phyloP scores from a whole-genome alignment of 2,329 filamentous ascomycete species.

The Leptographium lundbergii region DNA sequence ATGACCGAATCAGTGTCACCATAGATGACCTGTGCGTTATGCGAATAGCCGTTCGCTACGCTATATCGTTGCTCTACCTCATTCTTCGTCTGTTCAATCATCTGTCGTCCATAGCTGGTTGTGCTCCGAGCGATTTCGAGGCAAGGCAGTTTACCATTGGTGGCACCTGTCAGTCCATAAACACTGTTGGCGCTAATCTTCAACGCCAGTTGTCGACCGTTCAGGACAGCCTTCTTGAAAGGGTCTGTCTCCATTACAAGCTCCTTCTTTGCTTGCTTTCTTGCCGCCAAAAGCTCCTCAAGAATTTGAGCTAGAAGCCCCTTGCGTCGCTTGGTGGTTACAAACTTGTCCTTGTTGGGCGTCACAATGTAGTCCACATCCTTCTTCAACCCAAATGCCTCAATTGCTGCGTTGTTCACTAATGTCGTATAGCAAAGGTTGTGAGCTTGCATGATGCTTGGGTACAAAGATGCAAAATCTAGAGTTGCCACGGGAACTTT shows the following conservation, averaged over 20 bases:
- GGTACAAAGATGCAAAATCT: slow-evolving; percentile 97
- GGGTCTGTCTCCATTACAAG: slow-evolving; percentile 79
- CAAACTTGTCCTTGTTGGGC: slow-evolving; percentile 87
- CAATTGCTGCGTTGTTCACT: slow-evolving; percentile 63
- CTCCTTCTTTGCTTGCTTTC: slow-evolving; percentile 91
- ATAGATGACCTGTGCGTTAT: slow-evolving; percentile 95
- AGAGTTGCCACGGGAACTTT: slow-evolving; percentile 90
- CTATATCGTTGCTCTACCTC: slow-evolving; percentile 86
- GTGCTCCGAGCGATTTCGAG: slow-evolving; percentile 92
- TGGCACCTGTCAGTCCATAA: slow-evolving; percentile 93
- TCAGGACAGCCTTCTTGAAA: slow-evolving; percentile 95
- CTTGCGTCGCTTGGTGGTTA: slow-evolving; percentile 77
- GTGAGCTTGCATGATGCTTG: slow-evolving; percentile 97
- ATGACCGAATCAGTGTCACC: slow-evolving; percentile 99
- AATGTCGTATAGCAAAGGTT: slow-evolving; percentile 97
- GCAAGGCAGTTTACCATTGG: slow-evolving; percentile 89
- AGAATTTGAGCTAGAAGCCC: slow-evolving; percentile 90
- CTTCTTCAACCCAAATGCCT: slow-evolving; percentile 65
- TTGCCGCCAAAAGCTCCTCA: slow-evolving; percentile 78
- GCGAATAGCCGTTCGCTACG: slow-evolving; percentile 85
- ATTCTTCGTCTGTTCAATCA: slow-evolving; percentile 98
- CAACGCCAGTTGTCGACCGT: slow-evolving; percentile 89
- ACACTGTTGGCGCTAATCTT: slow-evolving; percentile 97
- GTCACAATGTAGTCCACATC: slow-evolving; percentile 95
- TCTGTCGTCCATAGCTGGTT: slow-evolving; percentile 91